These are phyloP conservation scores for Arthrinium puccinioides DNA, from an alignment of 2,329 filamentous ascomycete genomes.

Conservation along the genomic window DNA sequence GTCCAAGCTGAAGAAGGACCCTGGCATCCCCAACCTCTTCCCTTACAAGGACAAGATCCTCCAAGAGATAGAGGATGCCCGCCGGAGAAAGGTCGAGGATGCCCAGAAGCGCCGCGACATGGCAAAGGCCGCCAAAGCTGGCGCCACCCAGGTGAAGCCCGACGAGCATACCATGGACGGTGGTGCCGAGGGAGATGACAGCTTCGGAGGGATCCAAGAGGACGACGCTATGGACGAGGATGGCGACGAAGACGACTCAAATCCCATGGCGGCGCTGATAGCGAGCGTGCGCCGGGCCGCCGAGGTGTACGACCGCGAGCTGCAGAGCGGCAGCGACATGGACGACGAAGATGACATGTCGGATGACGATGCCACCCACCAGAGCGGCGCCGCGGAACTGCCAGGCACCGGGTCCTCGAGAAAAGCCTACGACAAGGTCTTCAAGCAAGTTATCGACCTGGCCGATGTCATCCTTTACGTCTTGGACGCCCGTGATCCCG, in stretches of 20 bases:
- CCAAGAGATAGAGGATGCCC: slow-evolving; percentile 87
- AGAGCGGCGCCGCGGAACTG: slow-evolving; percentile 41
- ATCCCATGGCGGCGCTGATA: slow-evolving; percentile 87
- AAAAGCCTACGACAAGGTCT: slow-evolving; percentile 89
- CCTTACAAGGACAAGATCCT: slow-evolving; percentile 96
- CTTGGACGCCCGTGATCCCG: slow-evolving; percentile 83
- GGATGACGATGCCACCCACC: slow-evolving; percentile 34
- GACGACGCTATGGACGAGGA: slow-evolving; percentile 45
- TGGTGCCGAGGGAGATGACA: slow-evolving; percentile 37
- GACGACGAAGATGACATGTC: slow-evolving; percentile 43
- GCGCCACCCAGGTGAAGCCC: slow-evolving; percentile 35
- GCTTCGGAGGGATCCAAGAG: slow-evolving; percentile 40
- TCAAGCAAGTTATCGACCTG: slow-evolving; percentile 84
- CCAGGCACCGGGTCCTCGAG: slow-evolving; percentile 58
- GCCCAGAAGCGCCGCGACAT: slow-evolving; percentile 62
- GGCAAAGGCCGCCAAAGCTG: slow-evolving; percentile 54
- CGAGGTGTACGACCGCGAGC: slow-evolving; percentile 62
- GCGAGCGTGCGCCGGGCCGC: slow-evolving; percentile 77
- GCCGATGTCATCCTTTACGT: slow-evolving; percentile 91
- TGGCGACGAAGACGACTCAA: slow-evolving; percentile 59
- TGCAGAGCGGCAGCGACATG: slow-evolving; percentile 53
- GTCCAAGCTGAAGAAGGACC: slow-evolving; percentile 93
- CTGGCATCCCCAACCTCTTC: slow-evolving; percentile 93
- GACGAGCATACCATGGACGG: slow-evolving; percentile 35
- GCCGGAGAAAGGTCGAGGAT: slow-evolving; percentile 74